These are phyloP conservation scores for Macaranga tanarius DNA, from an alignment of 441 rosid genomes.

Conservation along the genomic window DNA sequence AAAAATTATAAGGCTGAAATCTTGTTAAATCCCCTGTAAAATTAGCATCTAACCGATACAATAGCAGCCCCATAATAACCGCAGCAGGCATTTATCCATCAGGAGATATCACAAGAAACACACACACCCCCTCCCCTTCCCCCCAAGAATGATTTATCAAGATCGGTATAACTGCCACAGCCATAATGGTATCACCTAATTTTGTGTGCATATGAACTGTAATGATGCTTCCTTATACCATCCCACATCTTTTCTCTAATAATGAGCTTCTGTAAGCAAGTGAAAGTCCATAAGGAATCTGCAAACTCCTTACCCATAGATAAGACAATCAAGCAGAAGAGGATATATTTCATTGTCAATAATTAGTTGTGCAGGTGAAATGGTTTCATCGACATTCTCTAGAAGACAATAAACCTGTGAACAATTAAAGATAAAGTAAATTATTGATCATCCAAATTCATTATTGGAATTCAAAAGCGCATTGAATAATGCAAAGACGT, in stretches of 20 bases:
- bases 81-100: not conserved
- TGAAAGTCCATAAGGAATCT: not conserved
- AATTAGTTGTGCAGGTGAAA: slow-evolving; percentile 48
- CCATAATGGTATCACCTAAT: not conserved
- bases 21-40: not conserved
- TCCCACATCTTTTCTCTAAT: not conserved
- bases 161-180: not conserved
- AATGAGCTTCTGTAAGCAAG: slow-evolving; percentile 1
- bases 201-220: not conserved
- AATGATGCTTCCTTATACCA: not conserved
- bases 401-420: slow-evolving; percentile 61
- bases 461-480: not conserved
- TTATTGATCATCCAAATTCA: not conserved
- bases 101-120: not conserved
- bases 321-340: slow-evolving; percentile 65
- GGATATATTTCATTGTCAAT: slow-evolving; percentile 59
- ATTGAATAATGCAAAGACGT: not conserved
- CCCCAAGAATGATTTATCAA: not conserved
- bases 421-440: slow-evolving; percentile 2
- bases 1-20: slow-evolving; percentile 5
- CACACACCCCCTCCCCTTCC: not conserved
- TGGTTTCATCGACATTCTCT: slow-evolving; percentile 44
- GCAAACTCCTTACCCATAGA: slow-evolving; percentile 50
- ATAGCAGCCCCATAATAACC: not conserved
- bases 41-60: not conserved